Percentiles rank a stretch among this genome's conserved stretches.
Conservation (phyloP, 495 filamentous ascomycete species). For the Evernia prunastri region DNA sequence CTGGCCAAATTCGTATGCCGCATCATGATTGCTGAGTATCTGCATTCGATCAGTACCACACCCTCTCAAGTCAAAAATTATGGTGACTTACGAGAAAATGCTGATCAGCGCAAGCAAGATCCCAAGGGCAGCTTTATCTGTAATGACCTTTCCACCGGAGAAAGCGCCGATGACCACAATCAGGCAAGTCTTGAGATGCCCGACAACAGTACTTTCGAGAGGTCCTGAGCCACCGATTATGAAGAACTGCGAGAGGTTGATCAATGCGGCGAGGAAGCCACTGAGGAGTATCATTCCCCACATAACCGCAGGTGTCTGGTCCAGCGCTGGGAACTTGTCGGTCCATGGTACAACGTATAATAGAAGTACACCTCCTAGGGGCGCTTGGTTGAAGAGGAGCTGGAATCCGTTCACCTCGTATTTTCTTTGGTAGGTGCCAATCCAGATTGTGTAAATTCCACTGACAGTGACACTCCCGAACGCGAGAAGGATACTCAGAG, state of each 20-base stretch:
- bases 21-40: slow-evolving; percentile 25
- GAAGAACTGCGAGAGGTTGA: slow-evolving; percentile 71
- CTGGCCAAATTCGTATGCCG: slow-evolving; percentile 14
- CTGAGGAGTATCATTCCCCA: slow-evolving; percentile 38
- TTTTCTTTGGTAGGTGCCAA: slow-evolving; percentile 59
- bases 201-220: slow-evolving; percentile 65
- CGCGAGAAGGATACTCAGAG: slow-evolving; percentile 56
- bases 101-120: slow-evolving; percentile 24
- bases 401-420: slow-evolving; percentile 64
- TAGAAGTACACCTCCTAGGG: slow-evolving; percentile 55
- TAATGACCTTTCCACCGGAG: slow-evolving; percentile 22
- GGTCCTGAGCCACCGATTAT: slow-evolving; percentile 63
- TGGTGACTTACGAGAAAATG: slow-evolving; percentile 23
- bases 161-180: slow-evolving; percentile 37
- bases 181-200: slow-evolving; percentile 48
- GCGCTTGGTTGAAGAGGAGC: slow-evolving; percentile 65
- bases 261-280: slow-evolving; percentile 57
- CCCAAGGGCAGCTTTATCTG: slow-evolving; percentile 24
- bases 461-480: slow-evolving; percentile 58
- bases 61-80: background rate
- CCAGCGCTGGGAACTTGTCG: slow-evolving; percentile 54
- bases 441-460: slow-evolving; percentile 64
- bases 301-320: slow-evolving; percentile 37
- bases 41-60: slow-evolving; percentile 11
- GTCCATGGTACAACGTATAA: slow-evolving; percentile 60